phyloP scores from a whole-genome alignment of 2,329 filamentous ascomycete species.

The Penicillium rolfsii region DNA sequence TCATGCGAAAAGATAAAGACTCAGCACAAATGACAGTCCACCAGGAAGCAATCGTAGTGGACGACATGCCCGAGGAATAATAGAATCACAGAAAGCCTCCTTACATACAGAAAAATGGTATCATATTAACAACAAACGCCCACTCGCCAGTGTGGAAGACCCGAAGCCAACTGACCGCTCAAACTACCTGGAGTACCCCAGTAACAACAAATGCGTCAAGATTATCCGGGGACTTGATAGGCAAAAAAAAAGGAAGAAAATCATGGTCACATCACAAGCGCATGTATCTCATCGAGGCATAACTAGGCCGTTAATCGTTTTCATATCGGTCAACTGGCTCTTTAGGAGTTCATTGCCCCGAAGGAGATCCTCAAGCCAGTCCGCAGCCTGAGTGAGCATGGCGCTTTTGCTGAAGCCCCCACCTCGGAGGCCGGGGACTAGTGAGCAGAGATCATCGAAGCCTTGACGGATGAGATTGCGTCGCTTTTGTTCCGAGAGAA shows the following conservation, averaged over 20 bases:
- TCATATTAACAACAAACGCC: conserved; percentile 31
- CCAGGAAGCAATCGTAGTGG: not conserved
- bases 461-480: conserved; percentile 79
- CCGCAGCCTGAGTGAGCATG: conserved; percentile 73
- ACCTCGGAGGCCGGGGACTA: conserved; percentile 74
- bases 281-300: conserved; percentile 38
- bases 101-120: conserved; percentile 20
- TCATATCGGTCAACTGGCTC: conserved; percentile 56
- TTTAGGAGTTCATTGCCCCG: conserved; percentile 67
- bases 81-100: not conserved
- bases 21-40: not conserved
- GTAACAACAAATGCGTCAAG: conserved; percentile 11
- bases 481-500: conserved; percentile 83
- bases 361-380: conserved; percentile 75
- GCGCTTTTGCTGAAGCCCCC: conserved; percentile 83
- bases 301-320: conserved; percentile 40
- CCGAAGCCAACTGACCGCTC: conserved; percentile 27
- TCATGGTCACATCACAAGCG: conserved; percentile 29
- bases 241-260: conserved; percentile 1
- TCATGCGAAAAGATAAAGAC: not conserved
- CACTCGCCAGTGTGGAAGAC: conserved; percentile 15
- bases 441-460: conserved; percentile 75
- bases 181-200: conserved; percentile 28
- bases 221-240: not conserved
- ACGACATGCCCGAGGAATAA: not conserved